phyloP scores from a whole-genome alignment of 345 rosid genomes.

The Odontarrhena argentea region DNA sequence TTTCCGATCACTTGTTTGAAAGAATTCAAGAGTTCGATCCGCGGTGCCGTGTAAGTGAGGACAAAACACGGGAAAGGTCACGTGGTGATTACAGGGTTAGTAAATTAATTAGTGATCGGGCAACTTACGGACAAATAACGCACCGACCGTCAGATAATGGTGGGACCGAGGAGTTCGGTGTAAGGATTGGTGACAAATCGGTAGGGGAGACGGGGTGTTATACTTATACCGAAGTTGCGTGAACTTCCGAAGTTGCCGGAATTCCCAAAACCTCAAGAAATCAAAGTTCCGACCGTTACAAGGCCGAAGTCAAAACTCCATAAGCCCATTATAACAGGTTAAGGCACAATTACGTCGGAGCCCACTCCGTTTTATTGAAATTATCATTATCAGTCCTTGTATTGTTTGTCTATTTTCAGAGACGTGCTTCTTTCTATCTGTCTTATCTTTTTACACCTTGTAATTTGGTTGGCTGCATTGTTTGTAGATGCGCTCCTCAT shows the following conservation, averaged over 20 bases:
- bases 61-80: too few species aligned
- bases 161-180: too few species aligned
- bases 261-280: constrained; percentile 19
- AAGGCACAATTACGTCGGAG: constrained; percentile 2
- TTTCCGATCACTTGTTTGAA: too few species aligned
- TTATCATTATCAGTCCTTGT: neutral
- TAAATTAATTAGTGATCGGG: too few species aligned
- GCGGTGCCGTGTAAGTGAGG: too few species aligned
- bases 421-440: neutral
- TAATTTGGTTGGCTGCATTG: neutral
- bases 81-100: too few species aligned
- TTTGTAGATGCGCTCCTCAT: neutral
- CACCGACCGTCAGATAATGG: too few species aligned
- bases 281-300: neutral
- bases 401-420: constrained; percentile 1
- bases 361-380: neutral
- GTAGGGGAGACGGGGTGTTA: too few species aligned
- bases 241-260: constrained; percentile 26
- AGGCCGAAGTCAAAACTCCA: constrained; percentile 11
- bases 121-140: too few species aligned
- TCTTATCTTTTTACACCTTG: neutral
- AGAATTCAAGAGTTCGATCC: too few species aligned
- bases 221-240: constrained; percentile 21
- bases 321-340: constrained; percentile 13
- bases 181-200: too few species aligned